Percentiles rank a stretch among this genome's conserved stretches.
Evolutionary conservation across 23 red algal genomes (phyloP).

Genomic region (Cyanidiococcus yangmingshanensis): DNA sequence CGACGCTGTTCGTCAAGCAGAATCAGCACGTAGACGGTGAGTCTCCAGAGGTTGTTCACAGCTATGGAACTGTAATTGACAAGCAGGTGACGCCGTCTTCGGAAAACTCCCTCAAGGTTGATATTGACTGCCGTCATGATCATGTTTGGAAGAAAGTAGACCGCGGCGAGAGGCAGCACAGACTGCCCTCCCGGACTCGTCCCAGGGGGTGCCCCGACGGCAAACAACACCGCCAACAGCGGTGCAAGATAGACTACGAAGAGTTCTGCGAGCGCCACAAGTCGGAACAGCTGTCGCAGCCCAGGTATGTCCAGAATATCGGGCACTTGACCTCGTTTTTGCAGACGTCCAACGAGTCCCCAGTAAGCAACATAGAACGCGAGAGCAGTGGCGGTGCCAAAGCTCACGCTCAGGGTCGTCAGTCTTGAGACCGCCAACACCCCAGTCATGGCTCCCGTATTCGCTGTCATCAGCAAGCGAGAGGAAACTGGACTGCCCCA

Average conservation of each 20-base stretch:
- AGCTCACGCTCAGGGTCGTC: neutral
- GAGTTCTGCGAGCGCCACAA: neutral
- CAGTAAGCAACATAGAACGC: neutral
- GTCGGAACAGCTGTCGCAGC: neutral
- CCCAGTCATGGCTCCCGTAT: too few species aligned
- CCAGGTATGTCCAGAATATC: neutral
- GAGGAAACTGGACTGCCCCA: too few species aligned
- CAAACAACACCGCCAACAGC: neutral
- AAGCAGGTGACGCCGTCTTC: neutral
- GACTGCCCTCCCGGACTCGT: neutral
- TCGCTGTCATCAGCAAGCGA: too few species aligned
- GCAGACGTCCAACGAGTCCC: neutral
- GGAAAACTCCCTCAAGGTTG: neutral
- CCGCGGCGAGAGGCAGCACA: neutral
- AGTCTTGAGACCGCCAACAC: neutral
- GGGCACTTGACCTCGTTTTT: neutral
- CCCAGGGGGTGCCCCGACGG: neutral
- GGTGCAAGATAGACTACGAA: slow-evolving; percentile 11
- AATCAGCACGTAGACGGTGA: neutral
- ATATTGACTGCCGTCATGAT: slow-evolving; percentile 14
- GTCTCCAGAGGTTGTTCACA: slow-evolving; percentile 8
- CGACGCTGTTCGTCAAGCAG: neutral
- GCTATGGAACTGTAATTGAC: slow-evolving; percentile 9
- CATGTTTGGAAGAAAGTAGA: slow-evolving; percentile 19
- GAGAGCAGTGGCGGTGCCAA: neutral